These are phyloP conservation scores for Diplodia seriata DNA, from an alignment of 2,329 filamentous ascomycete genomes.

Conservation along the genomic window DNA sequence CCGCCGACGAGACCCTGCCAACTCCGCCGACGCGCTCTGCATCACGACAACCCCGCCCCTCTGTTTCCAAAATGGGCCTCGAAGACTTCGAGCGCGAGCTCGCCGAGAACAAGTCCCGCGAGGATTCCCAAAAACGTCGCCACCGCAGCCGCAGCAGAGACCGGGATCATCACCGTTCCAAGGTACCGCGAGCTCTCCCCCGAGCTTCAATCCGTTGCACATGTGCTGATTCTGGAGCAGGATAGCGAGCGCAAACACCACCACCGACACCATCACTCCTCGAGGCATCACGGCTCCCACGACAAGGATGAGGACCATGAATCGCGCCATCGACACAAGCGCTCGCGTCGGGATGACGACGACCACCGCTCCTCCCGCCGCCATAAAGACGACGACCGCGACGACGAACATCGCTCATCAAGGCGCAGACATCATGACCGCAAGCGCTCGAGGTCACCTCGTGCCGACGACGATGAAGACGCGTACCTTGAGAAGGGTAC, in stretches of 20 bases:
- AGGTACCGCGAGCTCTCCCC: constrained; percentile 35
- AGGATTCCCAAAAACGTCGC: constrained; percentile 54
- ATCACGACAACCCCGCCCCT: not conserved
- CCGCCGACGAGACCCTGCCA: constrained; percentile 11
- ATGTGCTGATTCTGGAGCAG: constrained; percentile 17
- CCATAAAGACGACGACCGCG: constrained; percentile 55
- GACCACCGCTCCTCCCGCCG: constrained; percentile 53
- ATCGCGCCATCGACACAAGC: constrained; percentile 66
- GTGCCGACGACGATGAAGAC: constrained; percentile 42
- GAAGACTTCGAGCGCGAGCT: constrained; percentile 82
- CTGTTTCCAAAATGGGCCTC: constrained; percentile 58
- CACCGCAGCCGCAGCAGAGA: constrained; percentile 52
- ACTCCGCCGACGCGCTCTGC: constrained; percentile 25
- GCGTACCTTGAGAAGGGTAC: constrained; percentile 54
- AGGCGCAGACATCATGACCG: constrained; percentile 37
- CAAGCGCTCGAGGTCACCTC: constrained; percentile 17
- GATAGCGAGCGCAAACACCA: constrained; percentile 54
- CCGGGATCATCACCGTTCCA: constrained; percentile 36
- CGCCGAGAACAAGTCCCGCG: constrained; percentile 67
- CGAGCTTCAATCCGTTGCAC: not conserved
- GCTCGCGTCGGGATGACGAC: constrained; percentile 64
- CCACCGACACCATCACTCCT: constrained; percentile 51
- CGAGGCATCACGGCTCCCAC: constrained; percentile 54
- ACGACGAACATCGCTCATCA: constrained; percentile 42
- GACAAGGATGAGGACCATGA: constrained; percentile 57